Evolutionary conservation across 768 basidiomycete species (phyloP), one percentile per base, ranked within the genome.

Genomic region (Suillus subaureus): DNA sequence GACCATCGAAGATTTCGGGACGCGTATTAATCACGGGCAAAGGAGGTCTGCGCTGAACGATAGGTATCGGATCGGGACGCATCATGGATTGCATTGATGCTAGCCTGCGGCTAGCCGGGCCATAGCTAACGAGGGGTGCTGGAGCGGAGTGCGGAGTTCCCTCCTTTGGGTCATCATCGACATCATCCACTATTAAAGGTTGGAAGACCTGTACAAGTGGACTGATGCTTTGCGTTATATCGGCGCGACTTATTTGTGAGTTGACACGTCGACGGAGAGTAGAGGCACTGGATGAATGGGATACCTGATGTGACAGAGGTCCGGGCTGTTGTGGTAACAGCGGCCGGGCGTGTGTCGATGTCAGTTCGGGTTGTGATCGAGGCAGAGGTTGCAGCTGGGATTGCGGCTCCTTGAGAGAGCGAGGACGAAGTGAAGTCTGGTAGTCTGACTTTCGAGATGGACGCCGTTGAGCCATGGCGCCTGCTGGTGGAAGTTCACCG

Each of bases 181-280:
- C 76, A 1, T 86, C 84, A 61, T 88, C 85, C 18, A 90, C 77
- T 7, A 87, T 62, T 23, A 93, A 67, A 15, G 91, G 90, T 63
- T 89, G 89, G 73, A 85, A 94, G 16, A 92, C 80, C 72, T 92
- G 90, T 2, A 90, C 90, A 4, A 94, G 81, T 18, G 93, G 92
- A 71, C 89, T 90, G 11, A 80, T 79, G 58, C 76, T 80, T 21
- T 83, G 82, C 2, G 75, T 69, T 12, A 71, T 58, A 33, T 77
- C 77, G 6, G 58, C 39, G 62, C 58, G 73, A 39, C 68, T 67
- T 31, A 61, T 47, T 31, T 72, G 75, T 6, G 75, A 61, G 28
- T 64, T 62, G 31, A 70, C 16, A 18, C 76, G 69, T 56, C 68
- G 69, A 39, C 69, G 75, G 8, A 73, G 62, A 4, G 61, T 5